Conservation (phyloP, 257 asterid genomes). For the Anisodus acutangulus region DNA sequence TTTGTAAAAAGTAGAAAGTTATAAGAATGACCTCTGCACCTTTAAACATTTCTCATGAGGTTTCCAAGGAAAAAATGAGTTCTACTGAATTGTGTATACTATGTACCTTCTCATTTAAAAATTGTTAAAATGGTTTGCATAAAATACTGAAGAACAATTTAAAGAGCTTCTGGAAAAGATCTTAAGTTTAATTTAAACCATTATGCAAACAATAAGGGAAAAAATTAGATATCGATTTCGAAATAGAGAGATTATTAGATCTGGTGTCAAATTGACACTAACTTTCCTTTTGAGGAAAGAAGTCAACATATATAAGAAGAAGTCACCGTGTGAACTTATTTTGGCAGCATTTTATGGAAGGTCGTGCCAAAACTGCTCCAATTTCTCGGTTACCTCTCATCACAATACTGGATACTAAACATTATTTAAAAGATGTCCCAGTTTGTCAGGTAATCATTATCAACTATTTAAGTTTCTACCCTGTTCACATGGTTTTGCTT, state of each 20-base stretch:
- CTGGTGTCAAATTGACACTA: neutral
- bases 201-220: neutral
- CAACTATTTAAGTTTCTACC: constrained; percentile 8
- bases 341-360: constrained; percentile 98
- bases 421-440: constrained; percentile 76
- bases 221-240: neutral
- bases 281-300: constrained; percentile 6
- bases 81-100: neutral
- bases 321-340: neutral
- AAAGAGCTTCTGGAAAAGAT: neutral
- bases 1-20: neutral
- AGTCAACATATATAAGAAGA: constrained; percentile 14
- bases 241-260: neutral
- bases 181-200: neutral
- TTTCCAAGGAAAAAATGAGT: neutral
- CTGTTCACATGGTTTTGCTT: constrained; percentile 26
- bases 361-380: constrained; percentile 96
- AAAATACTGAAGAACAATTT: neutral
- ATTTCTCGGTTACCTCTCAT: constrained; percentile 92
- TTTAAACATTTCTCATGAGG: neutral
- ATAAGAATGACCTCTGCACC: constrained; percentile 2
- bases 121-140: constrained; percentile 2
- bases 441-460: constrained; percentile 76
- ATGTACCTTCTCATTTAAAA: neutral
- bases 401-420: constrained; percentile 71